Base-by-base conservation (phyloP, 1,139 yeast genomes). In the Zygoascus sp. region DNA sequence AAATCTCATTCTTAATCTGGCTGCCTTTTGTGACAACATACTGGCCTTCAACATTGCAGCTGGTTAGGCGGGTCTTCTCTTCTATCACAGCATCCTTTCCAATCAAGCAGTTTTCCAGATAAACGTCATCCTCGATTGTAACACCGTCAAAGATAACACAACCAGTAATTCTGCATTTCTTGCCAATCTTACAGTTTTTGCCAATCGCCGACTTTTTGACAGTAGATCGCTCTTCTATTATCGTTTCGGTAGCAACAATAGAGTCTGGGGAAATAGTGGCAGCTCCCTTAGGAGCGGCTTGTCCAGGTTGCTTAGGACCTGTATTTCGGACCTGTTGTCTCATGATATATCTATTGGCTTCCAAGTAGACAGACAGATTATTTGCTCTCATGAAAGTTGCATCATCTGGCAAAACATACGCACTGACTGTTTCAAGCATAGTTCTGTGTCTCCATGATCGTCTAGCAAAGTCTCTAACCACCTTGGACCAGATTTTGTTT, bases 251-350 rank as follows among this genome's bases (percentile, higher is more conserved):
- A 11, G 89, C 95, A 3, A 87, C 79, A 42, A 82, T 67, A 0
- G 96, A 87, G 64, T 94, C 98, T 11, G 82, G 80, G 46, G 98
- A 97, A 32, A 92, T 79, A 20, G 85, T 83, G 1, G 96, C 90
- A 9, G 79, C 76, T n/a, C 74, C 69, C 2, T 64, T 55, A 30
- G 69, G 72, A 5, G 69, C 65, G 61, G 69, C 65, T 35, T 67
- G 61, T 16, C 67, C 65, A 4, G 51, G 36, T 19, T 41, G 42
- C 20, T 52, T 43, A 16, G 48, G 50, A 13, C 53, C 43, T 34
- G 50, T 28, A 27, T 51, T 51, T 16, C 49, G 46, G 20, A 52
- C 58, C 30, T 48, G 43, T 13, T 40, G 48, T 61, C 80, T 85
- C 77, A 90, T 76, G 49, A 83, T 74, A 59, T 79, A 74, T 53